Base-by-base conservation (phyloP, 495 filamentous ascomycete genomes). In the Hyaloscypha bicolor region DNA sequence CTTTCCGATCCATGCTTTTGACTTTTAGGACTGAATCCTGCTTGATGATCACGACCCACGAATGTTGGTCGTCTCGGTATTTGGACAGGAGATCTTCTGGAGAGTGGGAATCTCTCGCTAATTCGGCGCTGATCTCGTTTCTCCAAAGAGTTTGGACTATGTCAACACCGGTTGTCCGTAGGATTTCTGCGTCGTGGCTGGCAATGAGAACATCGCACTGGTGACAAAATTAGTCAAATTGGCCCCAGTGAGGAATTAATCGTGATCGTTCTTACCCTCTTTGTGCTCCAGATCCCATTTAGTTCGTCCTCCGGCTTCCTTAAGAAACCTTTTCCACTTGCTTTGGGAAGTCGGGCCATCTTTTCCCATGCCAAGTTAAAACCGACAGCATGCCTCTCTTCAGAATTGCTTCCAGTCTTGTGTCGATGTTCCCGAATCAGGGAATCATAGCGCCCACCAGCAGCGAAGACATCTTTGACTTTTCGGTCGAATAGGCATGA, bases 331-430 rank as follows among this genome's bases (percentile, higher is more conserved):
- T 90, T 93, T 3, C 83, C 77, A 6, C 79, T 77, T 37, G 79
- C 77, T 60, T 89, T 89, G 29, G 91, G 83, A 64, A 90, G 82
- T 67, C 88, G 78, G 64, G 83, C 73, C 89, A 93, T 88, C 68
- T 90, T 87, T 71, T 97, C 93, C 86, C 92, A 97, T 31, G 91
- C 91, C 42, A 99, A 79, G 70, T 94, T 94, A 73, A 97, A 96
- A 3, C 95, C 95, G 45, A 98, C 95, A 11, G 92, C 94, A 71
- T 94, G 92, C 52, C 82, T 80, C 60, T 83, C 79, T 65, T 83
- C 77, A 42, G 79, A 75, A 57, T 79, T 74, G 53, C 78, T 79
- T 31, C 83, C 80, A 59, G 86, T 82, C 63, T 83, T 87, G 14
- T 87, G 85, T 8, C 85, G 83, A 71, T 92, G 86, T 35, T 88